Base-by-base conservation (phyloP, 352 stramenopile species). In the Blastocystis sp. region DNA sequence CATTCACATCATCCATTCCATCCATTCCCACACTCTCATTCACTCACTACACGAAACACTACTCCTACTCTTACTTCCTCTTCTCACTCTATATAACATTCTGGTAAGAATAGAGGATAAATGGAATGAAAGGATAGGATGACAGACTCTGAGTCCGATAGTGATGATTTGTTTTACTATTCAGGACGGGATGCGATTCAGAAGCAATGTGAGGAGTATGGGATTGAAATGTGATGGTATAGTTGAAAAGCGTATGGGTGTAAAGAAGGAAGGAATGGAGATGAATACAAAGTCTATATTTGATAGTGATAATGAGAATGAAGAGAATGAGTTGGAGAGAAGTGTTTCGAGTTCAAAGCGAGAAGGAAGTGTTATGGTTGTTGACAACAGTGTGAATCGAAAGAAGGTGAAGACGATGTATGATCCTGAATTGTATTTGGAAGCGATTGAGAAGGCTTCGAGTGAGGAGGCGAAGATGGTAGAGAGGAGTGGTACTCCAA, bases 121-220 rank as follows among this genome's bases (percentile, higher is more conserved):
- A 19, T 19, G 14, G 40, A 40, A 40, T 14, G 61, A 66, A 66
- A 7, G 28, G 61, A 34, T 7, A 77, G 60, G 60, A 77, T 77
- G 66, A 60, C 66, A 17, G 66, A 77, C 60, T 77, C 66, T 53
- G 66, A 77, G 19, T 77, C 38, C 21, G 66, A 77, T 21, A 34
- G 28, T 34, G 28, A 34, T 34, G 66, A 77, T n/a, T 53, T 77
- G 41, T 77, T 77, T 60, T 28, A 23, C 38, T 77, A 53, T 60
- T 17, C 34, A 41, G 66, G 62, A 59, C 62, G 45, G 38, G 17
- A 84, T 19, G 64, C 48, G n/a, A 74, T 67, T 17, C 60, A 21
- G 17, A 45, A 74, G 41, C 62, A 84, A 52, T 84, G 74, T 67
- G 38, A 17, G 40, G 21, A 52, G 1, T 65, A 84, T 11, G 52